phyloP scores from a whole-genome alignment of 805 yeast genomes.

The Monosporozyma yasuniensis region DNA sequence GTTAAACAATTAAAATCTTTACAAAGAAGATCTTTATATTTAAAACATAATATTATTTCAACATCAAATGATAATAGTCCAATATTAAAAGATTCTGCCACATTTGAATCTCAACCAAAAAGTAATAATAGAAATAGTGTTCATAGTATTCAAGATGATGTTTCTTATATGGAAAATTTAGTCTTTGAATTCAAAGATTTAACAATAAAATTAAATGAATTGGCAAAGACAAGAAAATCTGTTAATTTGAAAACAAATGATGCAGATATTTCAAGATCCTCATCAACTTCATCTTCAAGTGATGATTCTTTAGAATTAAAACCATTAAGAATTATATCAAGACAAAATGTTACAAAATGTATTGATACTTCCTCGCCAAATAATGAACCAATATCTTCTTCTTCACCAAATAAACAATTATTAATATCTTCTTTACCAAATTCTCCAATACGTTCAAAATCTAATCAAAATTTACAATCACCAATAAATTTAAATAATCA shows the following conservation, averaged over 20 bases:
- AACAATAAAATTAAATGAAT: slow-evolving; percentile 18
- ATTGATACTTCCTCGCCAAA: slow-evolving; percentile 1
- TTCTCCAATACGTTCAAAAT: slow-evolving; percentile 10
- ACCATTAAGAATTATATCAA: slow-evolving; percentile 22
- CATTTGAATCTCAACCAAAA: neutral
- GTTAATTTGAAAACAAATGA: neutral
- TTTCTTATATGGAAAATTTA: slow-evolving; percentile 16
- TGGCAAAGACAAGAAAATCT: slow-evolving; percentile 9
- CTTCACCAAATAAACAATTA: neutral
- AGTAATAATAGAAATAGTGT: neutral
- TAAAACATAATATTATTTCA: neutral
- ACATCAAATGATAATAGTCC: neutral
- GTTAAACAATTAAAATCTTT: neutral
- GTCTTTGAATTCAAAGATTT: slow-evolving; percentile 23
- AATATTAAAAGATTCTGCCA: neutral
- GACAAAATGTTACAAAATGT: slow-evolving; percentile 7
- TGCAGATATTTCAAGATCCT: neutral
- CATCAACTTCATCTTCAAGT: slow-evolving; percentile 6
- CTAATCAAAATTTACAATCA: neutral
- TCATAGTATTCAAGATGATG: slow-evolving; percentile 4
- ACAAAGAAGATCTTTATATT: neutral
- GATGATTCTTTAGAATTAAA: slow-evolving; percentile 17
- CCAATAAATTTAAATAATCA: neutral
- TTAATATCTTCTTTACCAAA: slow-evolving; percentile 10
- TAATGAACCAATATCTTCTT: neutral